Evolutionary conservation across 768 basidiomycete genomes (phyloP), one percentile per base, ranked within the genome.

Genomic region (Tulasnella sp.): DNA sequence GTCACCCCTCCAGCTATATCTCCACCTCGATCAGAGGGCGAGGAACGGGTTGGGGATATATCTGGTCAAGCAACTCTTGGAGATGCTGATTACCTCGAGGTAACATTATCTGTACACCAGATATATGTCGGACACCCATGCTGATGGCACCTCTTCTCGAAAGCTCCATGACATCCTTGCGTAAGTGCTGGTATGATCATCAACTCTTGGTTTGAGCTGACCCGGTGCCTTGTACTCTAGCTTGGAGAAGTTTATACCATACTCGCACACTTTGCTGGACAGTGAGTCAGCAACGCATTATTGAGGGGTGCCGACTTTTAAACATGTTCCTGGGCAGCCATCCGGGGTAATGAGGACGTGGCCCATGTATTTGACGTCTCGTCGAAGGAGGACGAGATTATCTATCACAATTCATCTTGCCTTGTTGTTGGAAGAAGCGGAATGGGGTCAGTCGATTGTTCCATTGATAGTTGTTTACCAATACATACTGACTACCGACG

Each of bases 361-460:
- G 63, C 67, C 3, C 67, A 71, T 45, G 66, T 69, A 3, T 73
- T 73, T 63, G 59, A 67, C 10, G 66, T 72, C 29, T 68, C 71
- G 72, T 72, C 76, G 0, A 70, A 75, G 45, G 81, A 85, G 65
- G 75, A 76, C 64, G 72, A 70, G 63, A 82, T 86, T 11, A 77
- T 84, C 17, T 78, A 85, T 45, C 77, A 84, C 64, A 71, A 72
- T 0, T 71, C 76, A 4, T 84, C 84, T 0, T 85, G 81, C 62
- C 84, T 80, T 67, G 82, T 86, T 27, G 67, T 85, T 8, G 84
- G 85, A 0, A 73, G 86, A 26, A 86, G 85, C 65, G 86, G 86
- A 2, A 87, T 85, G 0, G 86, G 85, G 85, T 85, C 64, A 11
- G 75, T 56, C 3, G 8, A 11, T 13, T 9, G 19, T 54, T 15